These are phyloP conservation scores for Agrocybe chaxingu DNA, from an alignment of 768 basidiomycete species.

Conservation along the genomic window DNA sequence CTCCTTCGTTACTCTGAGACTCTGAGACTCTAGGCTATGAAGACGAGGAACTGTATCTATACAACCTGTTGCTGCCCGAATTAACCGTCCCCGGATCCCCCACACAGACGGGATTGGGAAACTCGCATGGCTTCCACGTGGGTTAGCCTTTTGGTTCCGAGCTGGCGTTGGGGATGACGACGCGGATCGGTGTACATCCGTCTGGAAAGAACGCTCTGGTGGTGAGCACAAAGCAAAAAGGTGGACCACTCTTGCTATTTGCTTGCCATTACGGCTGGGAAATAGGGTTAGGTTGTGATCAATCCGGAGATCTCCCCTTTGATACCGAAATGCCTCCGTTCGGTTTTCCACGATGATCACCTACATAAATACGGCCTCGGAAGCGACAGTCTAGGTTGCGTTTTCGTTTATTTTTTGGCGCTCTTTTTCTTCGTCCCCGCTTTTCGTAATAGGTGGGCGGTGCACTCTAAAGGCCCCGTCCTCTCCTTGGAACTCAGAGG, in stretches of 20 bases:
- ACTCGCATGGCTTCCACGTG: slow-evolving; percentile 38
- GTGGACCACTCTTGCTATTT: neutral
- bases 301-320: slow-evolving; percentile 36
- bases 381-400: slow-evolving; percentile 3
- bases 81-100: slow-evolving; percentile 13
- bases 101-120: slow-evolving; percentile 2
- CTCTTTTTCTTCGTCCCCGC: slow-evolving; percentile 15
- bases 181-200: slow-evolving; percentile 3
- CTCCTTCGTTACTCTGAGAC: neutral
- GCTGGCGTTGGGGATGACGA: too few species aligned
- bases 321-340: slow-evolving; percentile 37
- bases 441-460: slow-evolving; percentile 14
- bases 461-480: slow-evolving; percentile 8
- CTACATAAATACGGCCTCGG: neutral
- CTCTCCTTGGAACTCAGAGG: slow-evolving; percentile 1
- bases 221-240: neutral
- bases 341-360: slow-evolving; percentile 37
- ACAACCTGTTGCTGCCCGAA: slow-evolving; percentile 7
- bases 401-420: slow-evolving; percentile 14
- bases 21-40: neutral
- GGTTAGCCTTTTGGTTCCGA: neutral
- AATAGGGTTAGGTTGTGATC: slow-evolving; percentile 19
- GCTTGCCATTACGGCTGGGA: slow-evolving; percentile 7
- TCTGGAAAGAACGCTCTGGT: neutral
- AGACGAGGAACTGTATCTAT: neutral